Base-by-base conservation (phyloP, 2,329 filamentous ascomycete genomes). In the Sporothrix sp. region DNA sequence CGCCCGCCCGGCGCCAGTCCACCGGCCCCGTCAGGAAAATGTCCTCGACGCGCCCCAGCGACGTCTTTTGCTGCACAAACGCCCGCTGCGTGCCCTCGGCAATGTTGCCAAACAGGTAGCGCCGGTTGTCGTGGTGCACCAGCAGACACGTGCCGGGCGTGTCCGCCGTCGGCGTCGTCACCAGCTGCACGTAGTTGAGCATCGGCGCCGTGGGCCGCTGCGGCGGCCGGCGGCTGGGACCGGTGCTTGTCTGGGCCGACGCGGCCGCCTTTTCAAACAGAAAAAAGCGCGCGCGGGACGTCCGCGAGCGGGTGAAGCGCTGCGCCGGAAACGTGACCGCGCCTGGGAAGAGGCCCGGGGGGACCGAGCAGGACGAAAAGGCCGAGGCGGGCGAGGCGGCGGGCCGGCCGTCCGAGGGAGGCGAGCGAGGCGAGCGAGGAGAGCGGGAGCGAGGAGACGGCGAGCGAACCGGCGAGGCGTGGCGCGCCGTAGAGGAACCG, bases 31-130 rank as follows among this genome's bases (percentile, higher is more conserved):
- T 86, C 52, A 98, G 65, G 64, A 98, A 96, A 52, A 95, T 71
- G 60, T 95, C 81, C 42, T 80, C 78, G 1, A 87, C 72, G 62
- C 84, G 84, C 25, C 72, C 66, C 57, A 94, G 60, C 30, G 75
- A 71, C 9, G 84, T 63, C 51, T 81, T 85, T 56, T 83, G 78
- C 66, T 90, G 82, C 33, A 75, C 74, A 61, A 85, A 73, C 43
- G 82, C 80, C 52, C 93, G 78, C 70, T 97, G 93, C 0, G 85
- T 85, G 14, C 91, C 93, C 66, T 98, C 93, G 9, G 81, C 71
- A 14, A 91, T 65, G 60, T 85, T 83, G 18, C 93, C 93, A 61
- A 98, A 85, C 14, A 96, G 59, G 66, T 98, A 98, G 52, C 87
- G 78, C 59, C 84, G 83, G 60, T 81, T 78, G 59, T 91, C 86